Base-by-base conservation (phyloP, 148 eudicot genomes). In the Simmondsia chinensis region DNA sequence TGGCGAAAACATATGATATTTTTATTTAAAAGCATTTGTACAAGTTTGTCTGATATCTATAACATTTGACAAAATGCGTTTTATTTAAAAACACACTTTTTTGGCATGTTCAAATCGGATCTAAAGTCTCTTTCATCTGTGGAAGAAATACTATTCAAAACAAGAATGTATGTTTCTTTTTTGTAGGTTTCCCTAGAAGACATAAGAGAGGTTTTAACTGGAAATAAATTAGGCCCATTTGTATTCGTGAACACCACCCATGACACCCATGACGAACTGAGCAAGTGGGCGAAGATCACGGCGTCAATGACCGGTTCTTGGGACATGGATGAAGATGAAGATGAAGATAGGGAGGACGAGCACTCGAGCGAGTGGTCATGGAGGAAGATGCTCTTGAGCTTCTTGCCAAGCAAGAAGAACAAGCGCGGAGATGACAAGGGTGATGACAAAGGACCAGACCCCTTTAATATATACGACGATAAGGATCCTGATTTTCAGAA, bases 391-490 rank as follows among this genome's bases (percentile, higher is more conserved):
- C 3, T 89, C 3, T 20, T 81, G 39, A 22, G 32, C 14, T 61
- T 73, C 0, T 6, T 81, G 1, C 54, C 73, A 11, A 75, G 75
- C 5, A 39, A 43, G 10, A 56, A 67, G 27, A 54, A 59, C 39
- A 66, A 52, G 45, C 65, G 17, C 33, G 59, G 40, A 1, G 48
- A 64, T 19, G 53, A 11, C 6, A 22, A 20, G 32, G 11, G 23
- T 29, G 50, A 1, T 25, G 17, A 35, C 15, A 34, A 18, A 23
- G n/a, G 68, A 6, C 76, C 84, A 0, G 81, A 76, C 42, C 42
- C 91, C 0, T 76, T 71, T 36, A 89, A 89, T 62, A 39, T 89
- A 11, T 75, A 69, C 11, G 69, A 82, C 15, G n/a, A n/a, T n/a
- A 61, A 61, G 15, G 50, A 63, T 14, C 80, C 84, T 0, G 82